phyloP scores from a whole-genome alignment of 192 early-diverging fungal genomes.

The Ambispora gerdemannii region DNA sequence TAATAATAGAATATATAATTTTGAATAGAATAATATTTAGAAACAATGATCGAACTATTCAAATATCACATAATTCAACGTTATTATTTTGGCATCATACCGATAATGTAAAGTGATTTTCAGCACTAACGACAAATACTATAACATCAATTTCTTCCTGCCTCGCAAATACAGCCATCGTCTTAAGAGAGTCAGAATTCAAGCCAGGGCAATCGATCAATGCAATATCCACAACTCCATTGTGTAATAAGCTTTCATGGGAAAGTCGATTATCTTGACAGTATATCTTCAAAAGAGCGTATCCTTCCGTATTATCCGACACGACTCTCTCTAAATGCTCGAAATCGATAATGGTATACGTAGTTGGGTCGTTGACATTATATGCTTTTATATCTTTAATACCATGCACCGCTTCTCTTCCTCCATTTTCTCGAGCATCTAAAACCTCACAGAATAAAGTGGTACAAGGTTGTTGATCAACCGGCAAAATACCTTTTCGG shows the following conservation, averaged over 20 bases:
- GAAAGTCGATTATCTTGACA: slow-evolving; percentile 63
- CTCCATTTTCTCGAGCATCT: slow-evolving; percentile 85
- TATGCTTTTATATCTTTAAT: slow-evolving; percentile 69
- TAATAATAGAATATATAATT: slow-evolving; percentile 13
- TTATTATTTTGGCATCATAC: slow-evolving; percentile 46
- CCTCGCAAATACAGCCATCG: slow-evolving; percentile 92
- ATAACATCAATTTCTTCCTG: slow-evolving; percentile 99
- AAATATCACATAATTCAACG: neutral
- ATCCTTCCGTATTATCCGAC: slow-evolving; percentile 81
- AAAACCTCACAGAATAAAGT: slow-evolving; percentile 95
- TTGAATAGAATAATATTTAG: neutral
- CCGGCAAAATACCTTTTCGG: slow-evolving; percentile 83
- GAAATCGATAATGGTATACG: slow-evolving; percentile 68
- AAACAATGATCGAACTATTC: neutral
- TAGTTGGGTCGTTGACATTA: slow-evolving; percentile 64
- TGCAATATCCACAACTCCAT: slow-evolving; percentile 94
- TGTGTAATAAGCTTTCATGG: slow-evolving; percentile 79
- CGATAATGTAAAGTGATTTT: slow-evolving; percentile 98
- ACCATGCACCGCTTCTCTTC: slow-evolving; percentile 90
- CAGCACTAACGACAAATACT: slow-evolving; percentile 98
- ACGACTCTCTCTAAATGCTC: slow-evolving; percentile 74
- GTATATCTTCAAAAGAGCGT: slow-evolving; percentile 93
- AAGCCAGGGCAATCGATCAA: slow-evolving; percentile 98
- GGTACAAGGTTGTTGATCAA: slow-evolving; percentile 98
- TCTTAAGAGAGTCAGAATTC: slow-evolving; percentile 97